Evolutionary conservation across 2,329 filamentous ascomycete species (phyloP).

Genomic region (Aureobasidium sp.): DNA sequence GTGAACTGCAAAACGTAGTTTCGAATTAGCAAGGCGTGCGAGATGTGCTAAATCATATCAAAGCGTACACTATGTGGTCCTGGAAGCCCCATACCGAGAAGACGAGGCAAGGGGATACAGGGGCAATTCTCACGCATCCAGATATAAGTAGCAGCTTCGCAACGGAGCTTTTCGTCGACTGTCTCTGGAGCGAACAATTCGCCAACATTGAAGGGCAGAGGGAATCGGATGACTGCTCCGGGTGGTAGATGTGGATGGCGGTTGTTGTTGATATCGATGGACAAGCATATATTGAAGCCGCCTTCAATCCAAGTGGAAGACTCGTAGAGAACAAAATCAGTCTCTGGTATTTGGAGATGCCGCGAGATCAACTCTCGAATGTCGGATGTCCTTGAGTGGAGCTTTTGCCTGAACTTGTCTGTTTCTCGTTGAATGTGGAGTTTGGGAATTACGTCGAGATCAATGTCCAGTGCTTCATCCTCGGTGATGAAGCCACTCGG

Average conservation of each 20-base stretch:
- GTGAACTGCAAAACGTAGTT: neutral
- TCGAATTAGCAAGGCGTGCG: neutral
- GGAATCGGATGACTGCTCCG: neutral
- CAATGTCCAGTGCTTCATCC: neutral
- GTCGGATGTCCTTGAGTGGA: neutral
- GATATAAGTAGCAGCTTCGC: conserved; percentile 34
- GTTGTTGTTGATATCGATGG: neutral
- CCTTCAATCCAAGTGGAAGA: conserved; percentile 17
- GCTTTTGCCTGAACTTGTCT: neutral
- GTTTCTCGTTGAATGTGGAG: neutral
- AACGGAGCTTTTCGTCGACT: conserved; percentile 36
- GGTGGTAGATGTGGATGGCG: neutral
- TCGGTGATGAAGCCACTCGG: neutral
- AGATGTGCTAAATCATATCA: no score
- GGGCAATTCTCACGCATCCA: conserved; percentile 34
- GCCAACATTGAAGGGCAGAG: conserved; percentile 18
- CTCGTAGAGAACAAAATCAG: neutral
- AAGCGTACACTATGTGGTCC: conserved; percentile 6
- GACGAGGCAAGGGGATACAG: conserved; percentile 28
- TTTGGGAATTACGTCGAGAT: neutral
- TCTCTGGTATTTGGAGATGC: neutral
- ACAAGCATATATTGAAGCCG: neutral
- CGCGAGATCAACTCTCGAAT: neutral
- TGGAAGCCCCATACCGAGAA: conserved; percentile 30
- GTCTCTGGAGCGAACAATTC: conserved; percentile 32